A percentile compares a stretch with the other conserved stretches of the same genome.
Conservation (phyloP, 2,329 filamentous ascomycete genomes). For the Fusarium sp. region DNA sequence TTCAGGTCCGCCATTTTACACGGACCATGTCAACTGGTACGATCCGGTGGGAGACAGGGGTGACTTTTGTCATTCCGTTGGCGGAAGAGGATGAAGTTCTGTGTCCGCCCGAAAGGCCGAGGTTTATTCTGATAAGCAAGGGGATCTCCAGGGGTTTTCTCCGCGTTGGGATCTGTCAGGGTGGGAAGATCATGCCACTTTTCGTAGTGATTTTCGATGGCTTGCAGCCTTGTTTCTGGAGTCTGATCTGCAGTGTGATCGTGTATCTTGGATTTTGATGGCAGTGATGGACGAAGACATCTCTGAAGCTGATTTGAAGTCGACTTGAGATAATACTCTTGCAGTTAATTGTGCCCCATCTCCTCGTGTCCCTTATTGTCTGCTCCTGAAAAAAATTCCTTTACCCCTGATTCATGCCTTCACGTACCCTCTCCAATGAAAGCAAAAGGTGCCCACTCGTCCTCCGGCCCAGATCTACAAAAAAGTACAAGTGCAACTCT, state of each 20-base stretch:
- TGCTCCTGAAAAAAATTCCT: neutral
- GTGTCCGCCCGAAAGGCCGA: neutral
- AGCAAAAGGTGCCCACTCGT: neutral
- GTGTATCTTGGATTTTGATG: neutral
- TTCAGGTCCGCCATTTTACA: neutral
- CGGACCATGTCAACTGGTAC: neutral
- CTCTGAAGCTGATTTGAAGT: neutral
- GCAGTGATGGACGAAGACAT: neutral
- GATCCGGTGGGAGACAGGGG: neutral
- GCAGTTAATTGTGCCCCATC: neutral
- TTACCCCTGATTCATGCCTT: constrained; percentile 1
- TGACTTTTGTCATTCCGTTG: neutral
- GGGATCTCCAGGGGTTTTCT: neutral
- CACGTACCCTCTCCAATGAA: neutral
- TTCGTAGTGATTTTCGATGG: constrained; percentile 8
- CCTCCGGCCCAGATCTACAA: neutral
- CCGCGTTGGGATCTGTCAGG: neutral
- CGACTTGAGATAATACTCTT: too few relatives aligned
- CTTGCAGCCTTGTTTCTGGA: neutral
- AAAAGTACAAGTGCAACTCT: neutral
- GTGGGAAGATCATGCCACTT: constrained; percentile 4
- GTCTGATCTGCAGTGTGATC: neutral
- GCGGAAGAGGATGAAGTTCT: neutral
- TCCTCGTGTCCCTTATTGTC: neutral
- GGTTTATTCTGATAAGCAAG: neutral